Conservation (phyloP, 2,329 filamentous ascomycete species). For the Fusarium zealandicum region DNA sequence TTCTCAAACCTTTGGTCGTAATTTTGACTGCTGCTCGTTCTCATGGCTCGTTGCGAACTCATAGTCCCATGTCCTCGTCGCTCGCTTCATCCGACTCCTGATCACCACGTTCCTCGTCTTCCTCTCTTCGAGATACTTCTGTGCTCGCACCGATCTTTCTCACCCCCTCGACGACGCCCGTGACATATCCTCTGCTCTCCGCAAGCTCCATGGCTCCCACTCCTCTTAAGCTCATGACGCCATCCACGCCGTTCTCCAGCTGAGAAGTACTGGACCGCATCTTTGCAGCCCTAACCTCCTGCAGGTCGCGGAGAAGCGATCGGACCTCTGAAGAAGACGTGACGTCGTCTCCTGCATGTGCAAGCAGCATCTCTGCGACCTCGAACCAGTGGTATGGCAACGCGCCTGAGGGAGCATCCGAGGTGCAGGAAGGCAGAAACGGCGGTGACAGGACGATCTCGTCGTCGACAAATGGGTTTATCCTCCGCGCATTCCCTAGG, state of each 20-base stretch:
- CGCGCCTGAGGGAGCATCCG: conserved; percentile 69
- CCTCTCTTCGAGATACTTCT: conserved; percentile 78
- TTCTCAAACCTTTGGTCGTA: neutral
- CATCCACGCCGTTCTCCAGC: conserved; percentile 73
- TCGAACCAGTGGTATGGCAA: conserved; percentile 97
- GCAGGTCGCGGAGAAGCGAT: conserved; percentile 77
- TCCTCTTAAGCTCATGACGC: conserved; percentile 73
- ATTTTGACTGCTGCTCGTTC: neutral
- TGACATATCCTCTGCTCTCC: conserved; percentile 83
- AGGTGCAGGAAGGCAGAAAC: conserved; percentile 79
- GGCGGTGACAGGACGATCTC: conserved; percentile 67
- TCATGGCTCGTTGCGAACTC: conserved; percentile 12
- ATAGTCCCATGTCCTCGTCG: conserved; percentile 61
- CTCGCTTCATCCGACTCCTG: conserved; percentile 67
- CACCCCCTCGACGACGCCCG: conserved; percentile 86
- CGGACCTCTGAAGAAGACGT: conserved; percentile 75
- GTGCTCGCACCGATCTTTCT: conserved; percentile 82
- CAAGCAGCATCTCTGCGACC: conserved; percentile 84
- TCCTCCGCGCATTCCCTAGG: conserved; percentile 51
- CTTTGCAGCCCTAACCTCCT: conserved; percentile 90
- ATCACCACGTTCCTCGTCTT: conserved; percentile 72
- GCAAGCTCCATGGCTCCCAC: conserved; percentile 93
- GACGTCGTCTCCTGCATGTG: conserved; percentile 85
- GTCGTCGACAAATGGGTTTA: conserved; percentile 38
- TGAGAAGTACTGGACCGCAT: conserved; percentile 77